Conservation (phyloP, 345 rosid genomes). For the rapeseed (Brassica napus) region DNA sequence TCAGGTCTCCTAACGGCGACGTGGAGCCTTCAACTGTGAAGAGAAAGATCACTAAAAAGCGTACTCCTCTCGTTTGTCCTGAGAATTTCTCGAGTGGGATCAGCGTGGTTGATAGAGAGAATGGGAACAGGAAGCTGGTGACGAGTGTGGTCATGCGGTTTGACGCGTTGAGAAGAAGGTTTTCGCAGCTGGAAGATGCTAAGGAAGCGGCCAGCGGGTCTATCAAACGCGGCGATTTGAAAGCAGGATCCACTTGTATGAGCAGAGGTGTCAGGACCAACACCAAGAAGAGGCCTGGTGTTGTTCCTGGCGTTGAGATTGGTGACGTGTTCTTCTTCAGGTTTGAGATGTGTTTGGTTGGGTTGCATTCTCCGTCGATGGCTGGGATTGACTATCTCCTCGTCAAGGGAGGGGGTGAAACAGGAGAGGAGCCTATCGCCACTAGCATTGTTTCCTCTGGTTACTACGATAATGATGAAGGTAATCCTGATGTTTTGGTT, state of each 20-base stretch:
- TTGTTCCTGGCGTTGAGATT: neutral
- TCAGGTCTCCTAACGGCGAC: neutral
- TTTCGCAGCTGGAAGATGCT: neutral
- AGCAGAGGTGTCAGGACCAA: neutral
- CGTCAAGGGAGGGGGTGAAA: neutral
- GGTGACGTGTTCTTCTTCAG: neutral
- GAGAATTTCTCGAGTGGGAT: neutral
- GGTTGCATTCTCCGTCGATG: neutral
- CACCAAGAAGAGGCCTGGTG: neutral
- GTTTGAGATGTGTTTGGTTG: neutral
- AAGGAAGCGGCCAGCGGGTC: neutral
- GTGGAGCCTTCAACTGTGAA: neutral
- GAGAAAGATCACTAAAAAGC: neutral
- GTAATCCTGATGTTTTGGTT: neutral
- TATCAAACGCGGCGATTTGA: neutral
- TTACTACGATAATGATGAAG: neutral
- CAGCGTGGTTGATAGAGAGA: neutral
- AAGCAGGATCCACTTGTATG: neutral
- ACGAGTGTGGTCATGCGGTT: neutral
- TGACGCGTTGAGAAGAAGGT: neutral
- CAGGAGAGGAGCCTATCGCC: neutral
- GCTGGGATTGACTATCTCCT: neutral
- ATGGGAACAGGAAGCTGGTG: neutral
- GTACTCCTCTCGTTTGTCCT: neutral
- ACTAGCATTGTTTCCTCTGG: neutral